Conservation (phyloP, 495 filamentous ascomycete species). For the Chaetomium fimeti region DNA sequence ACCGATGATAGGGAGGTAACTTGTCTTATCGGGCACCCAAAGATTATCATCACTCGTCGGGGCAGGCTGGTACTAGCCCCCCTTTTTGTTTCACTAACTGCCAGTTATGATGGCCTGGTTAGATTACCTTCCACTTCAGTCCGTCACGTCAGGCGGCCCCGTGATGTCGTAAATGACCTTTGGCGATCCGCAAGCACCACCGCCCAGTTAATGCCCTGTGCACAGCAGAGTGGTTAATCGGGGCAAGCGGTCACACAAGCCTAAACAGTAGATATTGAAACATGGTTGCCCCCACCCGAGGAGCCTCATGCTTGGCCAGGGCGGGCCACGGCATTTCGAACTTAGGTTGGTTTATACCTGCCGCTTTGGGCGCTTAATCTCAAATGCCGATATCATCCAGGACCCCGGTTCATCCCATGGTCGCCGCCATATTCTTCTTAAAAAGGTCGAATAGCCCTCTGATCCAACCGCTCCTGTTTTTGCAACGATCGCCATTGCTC, state of each 20-base stretch:
- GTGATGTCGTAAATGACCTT: slow-evolving; percentile 12
- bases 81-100: neutral
- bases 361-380: neutral
- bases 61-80: neutral
- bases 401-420: neutral
- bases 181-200: neutral
- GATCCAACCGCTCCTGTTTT: neutral
- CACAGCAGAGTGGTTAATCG: neutral
- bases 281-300: neutral
- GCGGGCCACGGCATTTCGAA: neutral
- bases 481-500: no score
- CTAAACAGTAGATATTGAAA: neutral
- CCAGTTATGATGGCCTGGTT: neutral
- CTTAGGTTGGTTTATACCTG: neutral
- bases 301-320: slow-evolving; percentile 6
- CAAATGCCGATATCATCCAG: neutral
- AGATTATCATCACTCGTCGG: neutral
- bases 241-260: neutral
- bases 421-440: neutral
- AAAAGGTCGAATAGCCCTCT: neutral
- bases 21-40: no score
- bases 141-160: neutral
- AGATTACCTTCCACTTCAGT: slow-evolving; percentile 4
- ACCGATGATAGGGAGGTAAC: no score
- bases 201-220: neutral